These are phyloP conservation scores for Pseudogymnoascus verrucosus DNA, from an alignment of 2,329 filamentous ascomycete genomes.

Conservation along the genomic window DNA sequence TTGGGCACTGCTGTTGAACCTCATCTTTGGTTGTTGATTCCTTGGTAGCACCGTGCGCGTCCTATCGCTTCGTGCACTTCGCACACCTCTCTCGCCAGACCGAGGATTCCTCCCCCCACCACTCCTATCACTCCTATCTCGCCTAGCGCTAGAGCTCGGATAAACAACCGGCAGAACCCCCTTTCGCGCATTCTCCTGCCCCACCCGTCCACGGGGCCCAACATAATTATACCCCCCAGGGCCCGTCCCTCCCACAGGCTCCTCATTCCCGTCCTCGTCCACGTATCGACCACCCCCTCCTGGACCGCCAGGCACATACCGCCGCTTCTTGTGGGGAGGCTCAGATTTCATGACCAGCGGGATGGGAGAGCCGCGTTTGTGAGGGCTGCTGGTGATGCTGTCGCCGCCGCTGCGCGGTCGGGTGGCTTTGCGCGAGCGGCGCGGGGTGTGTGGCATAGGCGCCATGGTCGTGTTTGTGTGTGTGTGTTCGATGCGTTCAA, in stretches of 20 bases:
- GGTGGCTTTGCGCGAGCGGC: neutral
- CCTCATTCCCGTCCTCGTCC: constrained; percentile 60
- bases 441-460: neutral
- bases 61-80: too few species aligned
- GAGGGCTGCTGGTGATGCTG: neutral
- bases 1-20: constrained; percentile 72
- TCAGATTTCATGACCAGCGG: neutral
- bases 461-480: neutral
- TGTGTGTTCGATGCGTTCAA: neutral
- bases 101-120: constrained; percentile 35
- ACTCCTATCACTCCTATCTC: constrained; percentile 41
- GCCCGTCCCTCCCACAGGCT: constrained; percentile 42
- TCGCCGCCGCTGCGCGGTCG: neutral
- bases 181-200: constrained; percentile 40
- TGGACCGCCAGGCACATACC: constrained; percentile 79
- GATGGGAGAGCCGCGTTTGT: neutral
- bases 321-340: constrained; percentile 47
- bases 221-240: constrained; percentile 42
- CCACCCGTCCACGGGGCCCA: constrained; percentile 45
- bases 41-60: constrained; percentile 26
- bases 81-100: too few species aligned
- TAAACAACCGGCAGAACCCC: constrained; percentile 39
- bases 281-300: constrained; percentile 80
- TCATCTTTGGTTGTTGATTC: constrained; percentile 42
- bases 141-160: constrained; percentile 14